Conservation (phyloP, 371 early-diverging fungal genomes). For the Apophysomyces ossiformis region DNA sequence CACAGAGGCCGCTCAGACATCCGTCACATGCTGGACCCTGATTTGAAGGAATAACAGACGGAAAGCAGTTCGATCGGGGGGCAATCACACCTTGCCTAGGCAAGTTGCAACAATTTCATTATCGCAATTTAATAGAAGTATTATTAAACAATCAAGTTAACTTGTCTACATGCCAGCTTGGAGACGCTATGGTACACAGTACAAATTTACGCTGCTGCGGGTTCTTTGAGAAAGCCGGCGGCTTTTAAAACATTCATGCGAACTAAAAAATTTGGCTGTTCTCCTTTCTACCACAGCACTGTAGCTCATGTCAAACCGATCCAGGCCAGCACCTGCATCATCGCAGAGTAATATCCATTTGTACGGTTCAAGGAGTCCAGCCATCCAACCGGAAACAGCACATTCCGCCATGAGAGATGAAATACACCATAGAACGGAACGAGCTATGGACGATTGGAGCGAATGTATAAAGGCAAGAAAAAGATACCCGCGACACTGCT, state of each 20-base stretch:
- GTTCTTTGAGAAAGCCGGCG: too few relatives aligned
- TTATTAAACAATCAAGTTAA: too few relatives aligned
- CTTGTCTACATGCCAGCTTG: too few relatives aligned
- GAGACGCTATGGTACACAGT: too few relatives aligned
- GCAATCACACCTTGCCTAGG: too few relatives aligned
- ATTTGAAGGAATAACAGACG: too few relatives aligned
- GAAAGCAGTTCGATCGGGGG: too few relatives aligned
- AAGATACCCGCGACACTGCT: neutral
- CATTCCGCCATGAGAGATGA: conserved; percentile 30
- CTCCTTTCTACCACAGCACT: neutral
- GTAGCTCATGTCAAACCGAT: neutral
- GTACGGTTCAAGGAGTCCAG: neutral
- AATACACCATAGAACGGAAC: conserved; percentile 32
- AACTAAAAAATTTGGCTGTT: neutral
- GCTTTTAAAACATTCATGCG: neutral
- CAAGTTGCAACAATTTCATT: too few relatives aligned
- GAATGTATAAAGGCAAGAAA: conserved; percentile 25
- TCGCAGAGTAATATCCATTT: neutral
- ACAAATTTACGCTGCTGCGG: too few relatives aligned
- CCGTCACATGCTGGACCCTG: too few relatives aligned
- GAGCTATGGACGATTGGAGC: conserved; percentile 34
- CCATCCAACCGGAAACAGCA: neutral
- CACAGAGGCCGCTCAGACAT: too few relatives aligned
- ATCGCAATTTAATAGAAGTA: too few relatives aligned
- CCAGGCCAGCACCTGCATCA: neutral